Evolutionary conservation across 2,329 filamentous ascomycete species (phyloP).

Genomic region (Fusarium odoratissimum): DNA sequence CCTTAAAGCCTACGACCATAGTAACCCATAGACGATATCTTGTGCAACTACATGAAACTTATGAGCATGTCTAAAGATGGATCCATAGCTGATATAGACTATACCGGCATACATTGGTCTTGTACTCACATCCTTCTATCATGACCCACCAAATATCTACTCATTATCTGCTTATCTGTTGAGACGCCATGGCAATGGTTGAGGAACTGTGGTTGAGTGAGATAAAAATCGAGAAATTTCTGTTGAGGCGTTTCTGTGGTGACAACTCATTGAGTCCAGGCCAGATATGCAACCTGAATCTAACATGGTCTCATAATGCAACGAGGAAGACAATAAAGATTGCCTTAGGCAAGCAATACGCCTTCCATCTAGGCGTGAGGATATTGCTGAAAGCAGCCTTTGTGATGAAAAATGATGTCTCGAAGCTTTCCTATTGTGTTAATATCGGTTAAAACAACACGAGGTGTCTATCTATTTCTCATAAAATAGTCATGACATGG

Average conservation of each 20-base stretch:
- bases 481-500: background rate
- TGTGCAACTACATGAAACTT: background rate
- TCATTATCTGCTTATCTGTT: background rate
- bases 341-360: background rate
- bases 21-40: background rate
- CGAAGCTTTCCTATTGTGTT: background rate
- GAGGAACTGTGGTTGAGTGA: background rate
- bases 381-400: background rate
- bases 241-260: conserved; percentile 15
- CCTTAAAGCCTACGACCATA: background rate
- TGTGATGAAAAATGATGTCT: background rate
- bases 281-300: background rate
- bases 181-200: conserved; percentile 1
- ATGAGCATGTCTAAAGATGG: background rate
- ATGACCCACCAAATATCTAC: background rate
- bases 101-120: background rate
- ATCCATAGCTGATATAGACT: background rate
- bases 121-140: background rate
- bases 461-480: background rate
- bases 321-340: background rate
- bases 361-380: background rate
- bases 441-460: background rate
- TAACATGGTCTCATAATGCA: background rate
- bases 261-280: background rate
- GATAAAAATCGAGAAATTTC: background rate